These are phyloP conservation scores for Fusarium torulosum DNA, from an alignment of 2,329 filamentous ascomycete species.

Conservation along the genomic window DNA sequence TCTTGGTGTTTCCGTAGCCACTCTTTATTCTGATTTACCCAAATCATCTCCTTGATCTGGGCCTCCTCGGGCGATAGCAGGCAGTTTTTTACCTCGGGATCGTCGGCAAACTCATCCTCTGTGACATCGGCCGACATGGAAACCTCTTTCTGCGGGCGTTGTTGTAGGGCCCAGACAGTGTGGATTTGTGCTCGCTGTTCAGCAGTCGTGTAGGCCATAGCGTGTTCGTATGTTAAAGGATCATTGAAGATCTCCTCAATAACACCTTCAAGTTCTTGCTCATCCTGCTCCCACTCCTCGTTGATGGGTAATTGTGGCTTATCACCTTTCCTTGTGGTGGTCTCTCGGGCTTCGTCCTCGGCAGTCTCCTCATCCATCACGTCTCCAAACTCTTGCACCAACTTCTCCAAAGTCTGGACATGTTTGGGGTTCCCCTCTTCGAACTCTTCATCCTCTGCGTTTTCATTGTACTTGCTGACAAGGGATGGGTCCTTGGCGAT, in stretches of 20 bases:
- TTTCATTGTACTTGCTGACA: conserved; percentile 38
- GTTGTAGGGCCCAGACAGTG: conserved; percentile 64
- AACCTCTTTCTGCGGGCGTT: conserved; percentile 61
- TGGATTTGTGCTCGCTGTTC: conserved; percentile 67
- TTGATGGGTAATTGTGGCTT: conserved; percentile 67
- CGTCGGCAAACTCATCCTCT: conserved; percentile 87
- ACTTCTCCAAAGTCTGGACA: conserved; percentile 54
- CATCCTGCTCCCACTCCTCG: conserved; percentile 72
- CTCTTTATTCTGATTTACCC: conserved; percentile 94
- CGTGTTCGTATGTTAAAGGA: conserved; percentile 67
- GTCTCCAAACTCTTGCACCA: conserved; percentile 62
- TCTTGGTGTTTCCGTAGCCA: conserved; percentile 90
- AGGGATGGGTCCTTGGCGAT: conserved; percentile 52
- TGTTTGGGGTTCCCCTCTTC: conserved; percentile 39
- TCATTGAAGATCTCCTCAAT: conserved; percentile 78
- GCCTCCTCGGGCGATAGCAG: conserved; percentile 79
- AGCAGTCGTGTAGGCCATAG: conserved; percentile 69
- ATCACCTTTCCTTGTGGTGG: conserved; percentile 43
- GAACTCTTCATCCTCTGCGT: conserved; percentile 7
- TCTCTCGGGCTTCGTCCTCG: conserved; percentile 27
- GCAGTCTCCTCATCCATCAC: conserved; percentile 50
- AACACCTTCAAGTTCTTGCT: conserved; percentile 75
- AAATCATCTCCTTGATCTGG: conserved; percentile 88
- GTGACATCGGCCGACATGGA: conserved; percentile 75
- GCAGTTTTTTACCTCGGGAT: conserved; percentile 87